Conservation (phyloP, 345 rosid genomes). For the Crucihimalaya himalaica region DNA sequence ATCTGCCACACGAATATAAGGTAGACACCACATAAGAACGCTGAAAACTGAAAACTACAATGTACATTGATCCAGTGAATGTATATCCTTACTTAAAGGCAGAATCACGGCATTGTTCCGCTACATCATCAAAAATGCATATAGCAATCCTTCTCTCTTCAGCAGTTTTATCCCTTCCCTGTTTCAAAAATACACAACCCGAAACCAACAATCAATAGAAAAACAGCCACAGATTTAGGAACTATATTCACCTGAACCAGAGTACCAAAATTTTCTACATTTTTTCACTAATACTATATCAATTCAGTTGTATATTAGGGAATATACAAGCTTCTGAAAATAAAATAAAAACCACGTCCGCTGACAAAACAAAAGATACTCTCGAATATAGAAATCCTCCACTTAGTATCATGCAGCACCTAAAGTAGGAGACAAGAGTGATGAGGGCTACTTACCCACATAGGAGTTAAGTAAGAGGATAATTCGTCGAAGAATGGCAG, state of each 20-base stretch:
- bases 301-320: background rate
- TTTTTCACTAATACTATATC: background rate
- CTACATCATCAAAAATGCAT: constrained; percentile 99
- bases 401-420: constrained; percentile 4
- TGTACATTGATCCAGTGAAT: constrained; percentile 5
- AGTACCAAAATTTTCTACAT: background rate
- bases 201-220: constrained; percentile 1
- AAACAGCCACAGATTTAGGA: constrained; percentile 11
- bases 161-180: constrained; percentile 99
- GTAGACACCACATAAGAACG: constrained; percentile 7
- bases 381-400: background rate
- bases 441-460: constrained; percentile 83
- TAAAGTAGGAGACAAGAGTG: constrained; percentile 9
- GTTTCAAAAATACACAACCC: constrained; percentile 24
- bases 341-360: background rate
- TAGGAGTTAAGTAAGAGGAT: constrained; percentile 93
- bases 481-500: constrained; percentile 93
- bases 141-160: constrained; percentile 99
- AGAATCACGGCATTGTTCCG: constrained; percentile 94
- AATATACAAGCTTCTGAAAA: background rate
- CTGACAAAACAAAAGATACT: constrained; percentile 16
- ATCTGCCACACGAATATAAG: constrained; percentile 52
- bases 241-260: constrained; percentile 10
- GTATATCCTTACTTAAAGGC: constrained; percentile 74
- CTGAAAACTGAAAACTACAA: constrained; percentile 14